Percentiles rank a stretch among this genome's conserved stretches.
Evolutionary conservation across 805 yeast species (phyloP).

Genomic region (Saturnispora gosingensis): DNA sequence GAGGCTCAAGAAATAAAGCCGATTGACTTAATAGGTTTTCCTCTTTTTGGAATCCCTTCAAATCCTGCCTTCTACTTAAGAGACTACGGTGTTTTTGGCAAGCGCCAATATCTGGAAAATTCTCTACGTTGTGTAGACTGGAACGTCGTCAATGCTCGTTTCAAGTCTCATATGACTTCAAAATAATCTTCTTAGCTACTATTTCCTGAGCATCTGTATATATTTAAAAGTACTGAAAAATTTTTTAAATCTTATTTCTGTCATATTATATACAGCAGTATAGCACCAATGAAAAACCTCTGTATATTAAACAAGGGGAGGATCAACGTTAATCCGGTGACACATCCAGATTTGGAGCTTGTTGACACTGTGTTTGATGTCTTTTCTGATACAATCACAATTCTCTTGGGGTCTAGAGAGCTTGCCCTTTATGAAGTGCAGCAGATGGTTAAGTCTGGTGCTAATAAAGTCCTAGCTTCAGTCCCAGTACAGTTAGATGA

Average conservation of each 20-base stretch:
- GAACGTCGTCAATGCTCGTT: constrained; percentile 41
- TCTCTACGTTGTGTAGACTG: constrained; percentile 79
- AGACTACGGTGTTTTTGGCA: constrained; percentile 76
- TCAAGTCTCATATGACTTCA: constrained; percentile 3
- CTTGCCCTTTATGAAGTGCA: constrained; percentile 62
- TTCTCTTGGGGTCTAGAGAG: constrained; percentile 47
- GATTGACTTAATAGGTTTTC: constrained; percentile 35
- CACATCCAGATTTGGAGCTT: constrained; percentile 58
- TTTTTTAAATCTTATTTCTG: not conserved
- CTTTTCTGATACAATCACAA: constrained; percentile 62
- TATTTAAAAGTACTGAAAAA: not conserved
- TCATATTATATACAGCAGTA: not conserved
- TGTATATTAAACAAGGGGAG: constrained; percentile 41
- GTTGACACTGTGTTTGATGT: constrained; percentile 57
- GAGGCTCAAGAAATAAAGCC: constrained; percentile 37
- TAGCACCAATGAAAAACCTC: constrained; percentile 25
- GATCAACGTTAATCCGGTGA: constrained; percentile 41
- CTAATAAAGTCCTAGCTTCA: constrained; percentile 47
- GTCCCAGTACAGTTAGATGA: constrained; percentile 41
- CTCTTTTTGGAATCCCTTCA: constrained; percentile 62
- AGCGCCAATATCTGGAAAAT: constrained; percentile 58
- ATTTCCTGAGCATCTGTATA: not conserved
- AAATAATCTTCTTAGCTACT: not conserved
- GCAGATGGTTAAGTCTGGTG: constrained; percentile 59
- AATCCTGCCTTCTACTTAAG: constrained; percentile 60